A percentile compares a stretch with the other conserved stretches of the same genome.
phyloP scores from a whole-genome alignment of 768 basidiomycete species.

The Hygrophorus pudorinus region DNA sequence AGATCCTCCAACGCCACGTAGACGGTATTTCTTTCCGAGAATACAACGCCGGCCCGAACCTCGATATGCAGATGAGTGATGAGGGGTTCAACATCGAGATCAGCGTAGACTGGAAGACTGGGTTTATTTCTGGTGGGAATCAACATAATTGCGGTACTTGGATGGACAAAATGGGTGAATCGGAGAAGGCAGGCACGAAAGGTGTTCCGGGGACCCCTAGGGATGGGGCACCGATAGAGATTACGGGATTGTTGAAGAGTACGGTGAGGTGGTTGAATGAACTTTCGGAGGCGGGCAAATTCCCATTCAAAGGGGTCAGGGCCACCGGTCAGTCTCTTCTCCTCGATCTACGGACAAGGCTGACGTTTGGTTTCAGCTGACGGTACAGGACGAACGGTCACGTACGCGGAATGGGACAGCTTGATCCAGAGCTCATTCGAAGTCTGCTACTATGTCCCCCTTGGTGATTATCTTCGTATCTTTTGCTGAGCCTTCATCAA shows the following conservation, averaged over 20 bases:
- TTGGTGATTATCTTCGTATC: constrained; percentile 34
- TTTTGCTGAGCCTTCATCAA: not conserved
- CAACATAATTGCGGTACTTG: constrained; percentile 83
- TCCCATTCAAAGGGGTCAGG: constrained; percentile 87
- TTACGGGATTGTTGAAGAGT: constrained; percentile 88
- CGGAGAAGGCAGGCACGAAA: constrained; percentile 82
- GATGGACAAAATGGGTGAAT: constrained; percentile 99
- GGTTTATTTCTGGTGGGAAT: constrained; percentile 84
- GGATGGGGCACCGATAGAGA: constrained; percentile 94
- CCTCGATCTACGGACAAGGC: not conserved
- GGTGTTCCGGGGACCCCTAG: constrained; percentile 94
- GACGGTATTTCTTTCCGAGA: constrained; percentile 90
- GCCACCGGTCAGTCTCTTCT: constrained; percentile 52
- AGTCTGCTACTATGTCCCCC: constrained; percentile 81
- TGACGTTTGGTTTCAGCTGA: constrained; percentile 39
- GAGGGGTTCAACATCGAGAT: constrained; percentile 92
- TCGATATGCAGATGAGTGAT: constrained; percentile 96
- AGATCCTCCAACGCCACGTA: constrained; percentile 90
- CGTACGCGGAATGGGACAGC: constrained; percentile 85
- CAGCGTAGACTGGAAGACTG: constrained; percentile 92
- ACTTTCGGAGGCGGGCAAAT: constrained; percentile 52
- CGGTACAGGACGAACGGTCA: constrained; percentile 57
- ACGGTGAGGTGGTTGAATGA: constrained; percentile 81
- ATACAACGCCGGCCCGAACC: constrained; percentile 90
- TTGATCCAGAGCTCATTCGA: constrained; percentile 86